These are phyloP conservation scores for Naganishia albida DNA, from an alignment of 1,284 basidiomycete species.

Conservation along the genomic window DNA sequence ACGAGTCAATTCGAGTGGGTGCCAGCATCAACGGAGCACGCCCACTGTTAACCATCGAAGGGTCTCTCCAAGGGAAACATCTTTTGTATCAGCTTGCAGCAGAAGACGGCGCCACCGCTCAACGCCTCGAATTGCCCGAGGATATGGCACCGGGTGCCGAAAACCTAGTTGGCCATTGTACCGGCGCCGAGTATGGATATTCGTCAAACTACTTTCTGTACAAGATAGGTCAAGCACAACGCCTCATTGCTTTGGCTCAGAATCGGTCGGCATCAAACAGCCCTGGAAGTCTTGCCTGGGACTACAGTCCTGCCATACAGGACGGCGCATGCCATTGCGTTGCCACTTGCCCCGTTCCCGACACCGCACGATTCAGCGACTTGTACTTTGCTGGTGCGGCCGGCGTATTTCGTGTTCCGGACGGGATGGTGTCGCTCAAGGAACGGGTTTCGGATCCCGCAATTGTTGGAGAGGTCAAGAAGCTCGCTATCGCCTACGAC, in stretches of 20 bases:
- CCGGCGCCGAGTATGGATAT: not conserved
- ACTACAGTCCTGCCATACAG: not conserved
- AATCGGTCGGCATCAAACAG: not conserved
- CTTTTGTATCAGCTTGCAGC: not conserved
- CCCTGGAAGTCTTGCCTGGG: not conserved
- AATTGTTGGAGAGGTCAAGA: not conserved
- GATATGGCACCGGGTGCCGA: conserved; percentile 2
- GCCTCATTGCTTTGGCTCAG: not conserved
- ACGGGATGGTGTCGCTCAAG: not conserved
- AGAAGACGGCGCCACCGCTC: not conserved
- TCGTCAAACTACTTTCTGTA: conserved; percentile 10
- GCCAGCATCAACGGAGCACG: not conserved
- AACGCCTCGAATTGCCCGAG: conserved; percentile 7
- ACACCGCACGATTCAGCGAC: conserved; percentile 5
- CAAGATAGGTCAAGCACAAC: not conserved
- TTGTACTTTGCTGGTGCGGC: conserved; percentile 6
- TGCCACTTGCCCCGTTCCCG: conserved; percentile 4
- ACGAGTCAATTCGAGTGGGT: not conserved
- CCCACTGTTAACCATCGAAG: not conserved
- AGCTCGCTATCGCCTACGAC: not conserved
- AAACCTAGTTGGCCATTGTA: not conserved
- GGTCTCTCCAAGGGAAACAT: not conserved
- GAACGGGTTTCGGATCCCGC: not conserved
- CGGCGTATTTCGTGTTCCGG: conserved; percentile 1
- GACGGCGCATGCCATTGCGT: conserved; percentile 3